Conservation (phyloP, 768 basidiomycete genomes). For the Trametes villosa region DNA sequence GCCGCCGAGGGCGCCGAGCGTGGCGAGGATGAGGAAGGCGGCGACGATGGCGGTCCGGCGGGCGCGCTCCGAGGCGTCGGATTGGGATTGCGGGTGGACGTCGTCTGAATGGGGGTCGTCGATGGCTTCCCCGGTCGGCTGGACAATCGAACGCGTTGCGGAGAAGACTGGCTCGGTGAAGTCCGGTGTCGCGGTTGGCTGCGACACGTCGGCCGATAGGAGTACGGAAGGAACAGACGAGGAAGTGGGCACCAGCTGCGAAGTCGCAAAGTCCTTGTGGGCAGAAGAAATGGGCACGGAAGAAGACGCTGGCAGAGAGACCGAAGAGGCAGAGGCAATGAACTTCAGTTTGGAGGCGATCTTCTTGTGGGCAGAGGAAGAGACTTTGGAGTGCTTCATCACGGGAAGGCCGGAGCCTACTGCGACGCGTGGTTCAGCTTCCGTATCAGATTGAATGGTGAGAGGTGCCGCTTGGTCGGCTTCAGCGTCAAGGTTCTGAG, state of each 20-base stretch:
- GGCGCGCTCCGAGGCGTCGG: conserved; percentile 10
- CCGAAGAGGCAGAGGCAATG: neutral
- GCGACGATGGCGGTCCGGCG: conserved; percentile 22
- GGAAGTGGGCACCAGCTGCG: neutral
- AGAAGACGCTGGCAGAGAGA: neutral
- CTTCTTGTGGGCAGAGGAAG: conserved; percentile 5
- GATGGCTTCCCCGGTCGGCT: conserved; percentile 11
- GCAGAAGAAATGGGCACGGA: neutral
- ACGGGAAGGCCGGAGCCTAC: neutral
- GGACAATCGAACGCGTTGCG: neutral
- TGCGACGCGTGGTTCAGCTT: neutral
- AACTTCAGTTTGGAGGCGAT: conserved; percentile 6
- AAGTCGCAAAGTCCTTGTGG: neutral
- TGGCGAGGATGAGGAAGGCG: conserved; percentile 21
- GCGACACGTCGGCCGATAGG: neutral
- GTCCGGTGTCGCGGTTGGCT: neutral
- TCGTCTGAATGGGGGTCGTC: conserved; percentile 17
- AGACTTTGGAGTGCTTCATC: neutral
- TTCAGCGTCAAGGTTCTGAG: too few species aligned
- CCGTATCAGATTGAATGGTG: neutral
- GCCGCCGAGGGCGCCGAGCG: conserved; percentile 17
- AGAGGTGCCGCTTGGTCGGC: too few species aligned
- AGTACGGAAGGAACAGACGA: neutral
- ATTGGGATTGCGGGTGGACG: neutral
- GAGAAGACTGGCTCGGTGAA: neutral